A percentile compares a stretch with the other conserved stretches of the same genome.
Conservation (phyloP, 1,284 basidiomycete genomes). For the Cutaneotrichosporon dermatis region DNA sequence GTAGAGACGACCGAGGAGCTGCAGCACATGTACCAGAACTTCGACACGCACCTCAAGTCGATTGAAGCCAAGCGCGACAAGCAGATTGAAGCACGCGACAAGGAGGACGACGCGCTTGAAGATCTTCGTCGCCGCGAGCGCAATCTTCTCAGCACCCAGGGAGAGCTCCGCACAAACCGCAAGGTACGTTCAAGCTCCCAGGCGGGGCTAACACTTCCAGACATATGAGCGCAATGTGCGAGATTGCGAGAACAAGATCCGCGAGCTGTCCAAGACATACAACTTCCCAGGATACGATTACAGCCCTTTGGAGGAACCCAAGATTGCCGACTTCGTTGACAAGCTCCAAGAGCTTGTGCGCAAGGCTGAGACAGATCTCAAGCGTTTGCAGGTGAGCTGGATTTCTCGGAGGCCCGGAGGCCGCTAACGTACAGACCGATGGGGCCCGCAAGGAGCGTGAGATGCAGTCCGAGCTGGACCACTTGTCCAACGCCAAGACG, state of each 20-base stretch:
- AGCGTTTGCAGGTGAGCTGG: constrained; percentile 26
- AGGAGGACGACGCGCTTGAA: constrained; percentile 37
- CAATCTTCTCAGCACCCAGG: constrained; percentile 34
- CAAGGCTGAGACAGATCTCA: constrained; percentile 37
- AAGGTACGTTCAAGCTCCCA: too few relatives aligned
- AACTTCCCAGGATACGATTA: constrained; percentile 68
- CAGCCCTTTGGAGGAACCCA: constrained; percentile 38
- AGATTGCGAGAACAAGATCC: constrained; percentile 70
- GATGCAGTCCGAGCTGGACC: constrained; percentile 40
- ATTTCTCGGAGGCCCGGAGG: too few relatives aligned
- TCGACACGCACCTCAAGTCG: constrained; percentile 54
- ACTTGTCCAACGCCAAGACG: constrained; percentile 30
- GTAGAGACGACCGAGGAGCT: constrained; percentile 76
- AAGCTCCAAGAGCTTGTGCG: constrained; percentile 37
- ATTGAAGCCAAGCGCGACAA: constrained; percentile 35
- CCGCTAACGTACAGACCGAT: constrained; percentile 16
- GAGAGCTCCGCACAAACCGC: constrained; percentile 38
- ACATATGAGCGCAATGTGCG: constrained; percentile 67
- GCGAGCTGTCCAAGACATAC: constrained; percentile 63
- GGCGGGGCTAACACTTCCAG: constrained; percentile 53
- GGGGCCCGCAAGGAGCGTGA: constrained; percentile 38
- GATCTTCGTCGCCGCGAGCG: constrained; percentile 34
- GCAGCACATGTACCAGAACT: constrained; percentile 62
- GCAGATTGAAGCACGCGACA: constrained; percentile 34
- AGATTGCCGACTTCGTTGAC: constrained; percentile 38